Base-by-base conservation (phyloP, 2,329 filamentous ascomycete species). In the Drechslera avenae region DNA sequence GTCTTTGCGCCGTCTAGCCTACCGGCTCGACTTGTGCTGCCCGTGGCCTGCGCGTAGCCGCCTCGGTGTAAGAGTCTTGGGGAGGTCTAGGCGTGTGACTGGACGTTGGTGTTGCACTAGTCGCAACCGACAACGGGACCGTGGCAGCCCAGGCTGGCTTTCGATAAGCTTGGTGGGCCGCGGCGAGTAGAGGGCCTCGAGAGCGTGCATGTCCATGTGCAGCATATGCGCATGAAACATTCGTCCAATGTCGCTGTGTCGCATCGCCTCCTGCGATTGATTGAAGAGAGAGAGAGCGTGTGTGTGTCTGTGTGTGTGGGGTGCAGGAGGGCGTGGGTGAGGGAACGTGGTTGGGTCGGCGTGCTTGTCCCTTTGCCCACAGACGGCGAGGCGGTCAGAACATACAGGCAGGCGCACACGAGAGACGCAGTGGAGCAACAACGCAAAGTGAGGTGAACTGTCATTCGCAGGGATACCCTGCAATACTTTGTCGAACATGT, bases 41-140 rank as follows among this genome's bases (percentile, higher is more conserved):
- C 56, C 54, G 53, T 56, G 51, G 51, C 48, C 56, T 50, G 60
- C 60, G 48, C 45, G 46, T 69, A 68, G 65, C 64, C 67, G 67
- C 65, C 59, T 56, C 43, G 56, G 49, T 33, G 46, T 28, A 42
- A 31, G 33, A 36, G 59, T 66, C 67, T 69, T 69, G 63, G 66
- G 57, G 19, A 28, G 9, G 32, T 36, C 54, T 39, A 19, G 31
- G 26, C 8, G 34, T 56, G 32, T 67, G 59, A 71, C 40, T 71
- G 68, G 68, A 48, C 36, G 40, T 30, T 18, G 30, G 13, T 17
- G 35, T 46, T 26, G 40, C 46, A 52, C 52, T 49, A 62, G 43
- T 17, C 18, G 30, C 43, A 41, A 52, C 40, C 59, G 50, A 56
- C 40, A 44, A 43, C 32, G 50, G 56, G 40, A 52, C 63, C 60